A percentile compares a stretch with the other conserved stretches of the same genome.
Evolutionary conservation across 345 rosid genomes (phyloP).

Genomic region (Syzygium grande): DNA sequence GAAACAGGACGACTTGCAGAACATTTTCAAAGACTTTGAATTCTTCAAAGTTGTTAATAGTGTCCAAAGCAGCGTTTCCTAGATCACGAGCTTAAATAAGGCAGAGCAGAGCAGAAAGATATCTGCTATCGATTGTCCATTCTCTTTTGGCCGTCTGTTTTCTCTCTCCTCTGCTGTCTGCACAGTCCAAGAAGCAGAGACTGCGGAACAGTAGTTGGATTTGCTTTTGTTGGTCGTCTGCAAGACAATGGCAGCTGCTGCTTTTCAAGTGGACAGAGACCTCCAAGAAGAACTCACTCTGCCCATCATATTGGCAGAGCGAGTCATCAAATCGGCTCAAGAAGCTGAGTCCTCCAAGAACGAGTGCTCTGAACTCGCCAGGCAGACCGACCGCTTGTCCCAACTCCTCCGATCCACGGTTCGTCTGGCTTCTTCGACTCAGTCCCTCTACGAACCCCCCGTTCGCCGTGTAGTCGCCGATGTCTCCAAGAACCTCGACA

Average conservation of each 20-base stretch:
- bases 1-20: background rate
- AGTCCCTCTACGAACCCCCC: conserved; percentile 49
- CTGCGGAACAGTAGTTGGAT: background rate
- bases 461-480: conserved; percentile 43
- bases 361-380: conserved; percentile 37
- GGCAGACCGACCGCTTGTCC: conserved; percentile 36
- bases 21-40: background rate
- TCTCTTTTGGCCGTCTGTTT: background rate
- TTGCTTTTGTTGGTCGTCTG: background rate
- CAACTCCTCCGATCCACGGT: conserved; percentile 48
- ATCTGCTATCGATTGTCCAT: background rate
- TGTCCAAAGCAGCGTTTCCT: background rate
- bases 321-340: conserved; percentile 27
- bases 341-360: conserved; percentile 35
- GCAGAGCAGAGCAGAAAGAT: background rate
- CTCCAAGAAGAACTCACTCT: conserved; percentile 26
- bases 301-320: conserved; percentile 33
- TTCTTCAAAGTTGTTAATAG: background rate
- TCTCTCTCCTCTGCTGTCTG: background rate
- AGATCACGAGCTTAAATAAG: background rate
- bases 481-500: conserved; percentile 49
- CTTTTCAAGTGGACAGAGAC: conserved; percentile 9
- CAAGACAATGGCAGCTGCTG: conserved; percentile 3
- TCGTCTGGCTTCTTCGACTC: conserved; percentile 26
- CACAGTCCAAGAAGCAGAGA: background rate